A percentile compares a stretch with the other conserved stretches of the same genome.
phyloP scores from a whole-genome alignment of 1,139 yeast genomes.

The Petasospora fabianii region DNA sequence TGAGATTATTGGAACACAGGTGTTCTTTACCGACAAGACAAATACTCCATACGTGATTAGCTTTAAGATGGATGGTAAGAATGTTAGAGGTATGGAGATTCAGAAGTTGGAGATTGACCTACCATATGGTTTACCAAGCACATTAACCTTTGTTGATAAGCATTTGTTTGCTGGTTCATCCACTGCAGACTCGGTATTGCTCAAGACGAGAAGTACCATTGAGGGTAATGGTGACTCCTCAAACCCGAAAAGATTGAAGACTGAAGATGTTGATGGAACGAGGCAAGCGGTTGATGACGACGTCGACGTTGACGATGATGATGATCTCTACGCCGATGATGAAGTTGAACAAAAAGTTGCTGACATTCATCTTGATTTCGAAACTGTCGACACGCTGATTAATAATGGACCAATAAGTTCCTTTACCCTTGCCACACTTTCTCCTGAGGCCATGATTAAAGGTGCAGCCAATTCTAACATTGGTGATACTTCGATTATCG shows the following conservation, averaged over 20 bases:
- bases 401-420: slow-evolving; percentile 77
- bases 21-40: slow-evolving; percentile 46
- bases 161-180: slow-evolving; percentile 41
- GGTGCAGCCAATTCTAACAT: slow-evolving; percentile 67
- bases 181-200: slow-evolving; percentile 38
- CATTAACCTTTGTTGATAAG: slow-evolving; percentile 23
- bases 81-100: slow-evolving; percentile 34
- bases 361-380: slow-evolving; percentile 29
- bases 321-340: slow-evolving; percentile 33
- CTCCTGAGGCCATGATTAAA: slow-evolving; percentile 51
- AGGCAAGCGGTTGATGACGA: slow-evolving; percentile 18
- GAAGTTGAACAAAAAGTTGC: slow-evolving; percentile 27
- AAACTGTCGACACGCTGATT: slow-evolving; percentile 49
- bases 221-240: too few species aligned
- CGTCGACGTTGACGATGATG: slow-evolving; percentile 18
- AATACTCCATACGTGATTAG: slow-evolving; percentile 52
- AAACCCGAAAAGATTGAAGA: too few species aligned
- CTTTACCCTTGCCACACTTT: slow-evolving; percentile 60
- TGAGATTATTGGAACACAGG: slow-evolving; percentile 43
- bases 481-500: slow-evolving; percentile 62
- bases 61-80: slow-evolving; percentile 48
- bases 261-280: too few species aligned
- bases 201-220: too few species aligned
- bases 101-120: slow-evolving; percentile 16
- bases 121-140: slow-evolving; percentile 17